A percentile compares a stretch with the other conserved stretches of the same genome.
phyloP scores from a whole-genome alignment of 495 filamentous ascomycete genomes.

The Daldinia caldariorum region DNA sequence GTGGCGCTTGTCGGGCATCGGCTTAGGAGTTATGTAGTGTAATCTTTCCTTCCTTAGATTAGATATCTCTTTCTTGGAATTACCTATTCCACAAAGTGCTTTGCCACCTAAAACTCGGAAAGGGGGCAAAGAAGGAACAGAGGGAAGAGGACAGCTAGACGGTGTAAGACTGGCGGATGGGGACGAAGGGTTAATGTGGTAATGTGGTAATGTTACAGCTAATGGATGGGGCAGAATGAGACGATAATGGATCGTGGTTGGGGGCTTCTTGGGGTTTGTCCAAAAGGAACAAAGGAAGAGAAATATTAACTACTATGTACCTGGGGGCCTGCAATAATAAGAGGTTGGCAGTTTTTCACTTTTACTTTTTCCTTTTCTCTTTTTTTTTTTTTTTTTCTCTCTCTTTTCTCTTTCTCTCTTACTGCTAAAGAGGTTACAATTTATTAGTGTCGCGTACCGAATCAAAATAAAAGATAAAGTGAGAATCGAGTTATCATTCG shows the following conservation, averaged over 20 bases:
- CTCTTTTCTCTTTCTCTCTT: neutral
- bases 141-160: neutral
- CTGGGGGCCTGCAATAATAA: slow-evolving; percentile 32
- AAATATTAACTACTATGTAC: slow-evolving; percentile 23
- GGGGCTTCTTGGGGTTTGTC: slow-evolving; percentile 13
- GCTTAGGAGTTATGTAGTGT: neutral
- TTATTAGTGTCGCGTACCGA: slow-evolving; percentile 23
- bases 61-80: neutral
- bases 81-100: neutral
- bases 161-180: slow-evolving; percentile 9
- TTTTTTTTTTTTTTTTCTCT: neutral
- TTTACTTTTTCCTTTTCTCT: slow-evolving; percentile 4
- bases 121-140: neutral
- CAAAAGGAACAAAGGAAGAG: slow-evolving; percentile 26
- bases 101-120: neutral
- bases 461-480: slow-evolving; percentile 12
- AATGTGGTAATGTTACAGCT: slow-evolving; percentile 8
- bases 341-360: slow-evolving; percentile 8
- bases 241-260: slow-evolving; percentile 26
- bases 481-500: slow-evolving; percentile 35
- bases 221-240: slow-evolving; percentile 17
- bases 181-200: slow-evolving; percentile 14
- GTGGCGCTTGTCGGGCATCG: slow-evolving; percentile 11
- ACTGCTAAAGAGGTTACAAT: slow-evolving; percentile 20
- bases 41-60: neutral